Evolutionary conservation across 441 rosid species (phyloP).

Genomic region (Eruca vesicaria): DNA sequence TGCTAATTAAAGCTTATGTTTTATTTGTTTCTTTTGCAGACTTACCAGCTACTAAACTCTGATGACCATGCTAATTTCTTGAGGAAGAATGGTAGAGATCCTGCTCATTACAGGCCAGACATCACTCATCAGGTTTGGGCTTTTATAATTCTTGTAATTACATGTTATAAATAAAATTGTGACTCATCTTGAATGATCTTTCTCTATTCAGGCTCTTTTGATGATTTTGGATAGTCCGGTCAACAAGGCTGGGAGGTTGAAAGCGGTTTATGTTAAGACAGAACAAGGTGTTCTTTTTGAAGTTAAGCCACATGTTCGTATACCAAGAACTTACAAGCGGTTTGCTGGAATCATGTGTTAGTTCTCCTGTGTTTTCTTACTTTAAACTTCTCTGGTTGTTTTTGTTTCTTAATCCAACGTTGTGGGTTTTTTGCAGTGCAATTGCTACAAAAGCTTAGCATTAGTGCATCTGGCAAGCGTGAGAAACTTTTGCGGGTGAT

Average conservation of each 20-base stretch:
- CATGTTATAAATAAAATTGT: not conserved
- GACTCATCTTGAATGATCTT: not conserved
- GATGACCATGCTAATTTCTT: constrained; percentile 85
- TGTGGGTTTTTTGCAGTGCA: constrained; percentile 47
- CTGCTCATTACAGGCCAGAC: constrained; percentile 81
- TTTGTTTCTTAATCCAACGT: constrained; percentile 1
- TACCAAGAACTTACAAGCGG: constrained; percentile 82
- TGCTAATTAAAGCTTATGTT: not conserved
- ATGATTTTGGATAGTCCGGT: constrained; percentile 81
- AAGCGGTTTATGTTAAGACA: constrained; percentile 70
- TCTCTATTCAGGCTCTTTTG: constrained; percentile 61
- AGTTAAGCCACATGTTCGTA: constrained; percentile 78
- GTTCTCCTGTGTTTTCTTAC: constrained; percentile 20
- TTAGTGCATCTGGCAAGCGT: constrained; percentile 50
- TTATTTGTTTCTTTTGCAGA: constrained; percentile 42
- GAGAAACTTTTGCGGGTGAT: constrained; percentile 56
- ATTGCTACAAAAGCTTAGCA: constrained; percentile 54
- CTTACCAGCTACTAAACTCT: constrained; percentile 70
- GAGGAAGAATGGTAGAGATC: constrained; percentile 60
- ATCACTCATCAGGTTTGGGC: constrained; percentile 67
- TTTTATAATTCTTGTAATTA: not conserved
- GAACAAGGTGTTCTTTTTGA: constrained; percentile 81
- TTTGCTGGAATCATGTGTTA: constrained; percentile 76
- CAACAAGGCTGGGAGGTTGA: constrained; percentile 76
- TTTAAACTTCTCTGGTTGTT: not conserved